Evolutionary conservation across 441 rosid genomes (phyloP), one percentile per base, ranked within the genome.

Genomic region (Melianthus villosus): DNA sequence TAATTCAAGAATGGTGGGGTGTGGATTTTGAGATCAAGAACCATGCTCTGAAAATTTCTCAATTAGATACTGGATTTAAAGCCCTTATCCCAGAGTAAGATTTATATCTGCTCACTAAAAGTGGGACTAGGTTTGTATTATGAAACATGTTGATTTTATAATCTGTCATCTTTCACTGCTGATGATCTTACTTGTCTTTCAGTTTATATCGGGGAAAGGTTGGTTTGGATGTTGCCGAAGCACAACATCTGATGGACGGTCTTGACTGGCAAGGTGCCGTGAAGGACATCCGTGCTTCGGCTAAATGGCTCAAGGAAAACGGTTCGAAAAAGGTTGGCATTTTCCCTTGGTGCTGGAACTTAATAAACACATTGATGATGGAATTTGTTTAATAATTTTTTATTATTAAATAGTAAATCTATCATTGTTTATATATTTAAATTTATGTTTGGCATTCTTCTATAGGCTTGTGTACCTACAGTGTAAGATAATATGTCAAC

Each of bases 1-100:
- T 87, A 58, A 56, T 87, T 36, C 97, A 87, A 42, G 97, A 87
- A 59, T 87, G 97, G 95, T 87, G 97, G 93, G 97, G 97, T 50
- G 82, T 82, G 57, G 97, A 87, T 51, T 83, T 59, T 44, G 94
- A 83, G 77, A 65, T 82, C 65, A 87, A 83, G 72, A 82, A 87
- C 60, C 94, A 87, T 22, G 93, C 97, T 34, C 12, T 60, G 37
- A 78, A 77, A 59, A 77, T 87, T 43, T 72, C 97, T 34, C 83
- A 82, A 28, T 67, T 87, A 16, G 73, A 60, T 3, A 79, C 91
- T 42, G 97, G 93, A 28, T 87, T 75, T 38, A 83, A 75, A 65
- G 73, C 84, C 2, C 93, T 87, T 50, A 87, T 83, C 49, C 94
- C 97, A 0, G 94, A 87, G 93, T 82, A 61, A 62, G 19, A n/a